phyloP scores from a whole-genome alignment of 2,329 filamentous ascomycete genomes.

The Cryphonectria nitschkei region DNA sequence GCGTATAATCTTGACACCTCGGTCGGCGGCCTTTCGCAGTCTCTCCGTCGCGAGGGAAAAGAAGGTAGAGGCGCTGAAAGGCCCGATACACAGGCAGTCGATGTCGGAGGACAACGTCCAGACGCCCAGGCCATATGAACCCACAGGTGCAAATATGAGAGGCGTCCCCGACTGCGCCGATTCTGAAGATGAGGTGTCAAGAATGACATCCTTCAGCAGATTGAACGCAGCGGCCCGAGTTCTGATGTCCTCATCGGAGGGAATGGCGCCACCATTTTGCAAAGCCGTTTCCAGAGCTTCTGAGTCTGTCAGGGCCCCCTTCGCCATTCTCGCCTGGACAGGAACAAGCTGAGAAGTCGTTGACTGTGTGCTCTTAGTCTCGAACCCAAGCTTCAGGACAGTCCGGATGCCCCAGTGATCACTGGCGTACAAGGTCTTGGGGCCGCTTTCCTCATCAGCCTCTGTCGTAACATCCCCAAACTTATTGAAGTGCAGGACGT shows the following conservation, averaged over 20 bases:
- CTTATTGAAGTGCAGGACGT: conserved; percentile 55
- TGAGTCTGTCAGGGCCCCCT: conserved; percentile 37
- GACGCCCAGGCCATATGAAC: conserved; percentile 66
- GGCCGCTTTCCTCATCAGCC: conserved; percentile 23
- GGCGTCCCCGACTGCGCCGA: conserved; percentile 38
- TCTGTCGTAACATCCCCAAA: conserved; percentile 54
- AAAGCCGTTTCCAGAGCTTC: conserved; percentile 46
- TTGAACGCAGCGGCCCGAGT: conserved; percentile 49
- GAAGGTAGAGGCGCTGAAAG: conserved; percentile 63
- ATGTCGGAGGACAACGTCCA: conserved; percentile 66
- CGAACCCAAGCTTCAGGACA: conserved; percentile 38
- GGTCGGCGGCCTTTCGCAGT: conserved; percentile 49
- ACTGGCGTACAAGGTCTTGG: conserved; percentile 43
- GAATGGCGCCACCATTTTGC: conserved; percentile 45
- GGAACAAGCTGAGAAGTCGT: conserved; percentile 35
- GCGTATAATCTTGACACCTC: conserved; percentile 55
- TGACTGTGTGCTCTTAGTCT: conserved; percentile 30
- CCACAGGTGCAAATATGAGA: conserved; percentile 63
- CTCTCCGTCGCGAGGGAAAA: conserved; percentile 61
- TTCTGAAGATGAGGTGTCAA: conserved; percentile 35
- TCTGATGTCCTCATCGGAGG: conserved; percentile 48
- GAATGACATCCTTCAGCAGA: conserved; percentile 48
- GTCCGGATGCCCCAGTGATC: conserved; percentile 64
- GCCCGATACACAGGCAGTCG: conserved; percentile 67
- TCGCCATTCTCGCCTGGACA: conserved; percentile 40